Conservation (phyloP, 2,329 filamentous ascomycete species). For the Diplodia seriata region DNA sequence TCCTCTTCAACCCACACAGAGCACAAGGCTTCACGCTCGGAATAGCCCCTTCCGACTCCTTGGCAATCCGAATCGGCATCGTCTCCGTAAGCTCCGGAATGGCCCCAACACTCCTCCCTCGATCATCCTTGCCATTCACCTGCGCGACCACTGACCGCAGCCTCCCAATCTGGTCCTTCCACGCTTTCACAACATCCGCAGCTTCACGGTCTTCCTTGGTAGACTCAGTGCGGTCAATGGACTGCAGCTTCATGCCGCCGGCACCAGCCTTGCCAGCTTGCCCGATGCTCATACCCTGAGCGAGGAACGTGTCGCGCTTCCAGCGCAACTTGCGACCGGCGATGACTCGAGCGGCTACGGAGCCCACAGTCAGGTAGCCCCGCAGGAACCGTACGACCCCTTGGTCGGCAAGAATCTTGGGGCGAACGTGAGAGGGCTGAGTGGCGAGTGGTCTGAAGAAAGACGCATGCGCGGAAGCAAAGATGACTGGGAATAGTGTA, state of each 20-base stretch:
- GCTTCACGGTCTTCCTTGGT: constrained; percentile 84
- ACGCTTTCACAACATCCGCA: constrained; percentile 75
- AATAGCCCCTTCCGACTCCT: constrained; percentile 68
- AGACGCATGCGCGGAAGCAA: constrained; percentile 68
- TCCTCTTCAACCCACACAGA: constrained; percentile 85
- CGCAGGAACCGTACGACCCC: constrained; percentile 68
- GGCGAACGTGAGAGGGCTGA: constrained; percentile 64
- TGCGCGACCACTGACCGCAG: constrained; percentile 70
- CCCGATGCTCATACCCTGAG: constrained; percentile 86
- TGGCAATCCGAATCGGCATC: constrained; percentile 71
- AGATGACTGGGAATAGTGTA: constrained; percentile 74
- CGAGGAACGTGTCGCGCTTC: constrained; percentile 85
- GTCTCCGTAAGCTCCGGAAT: constrained; percentile 75
- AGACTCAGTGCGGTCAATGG: constrained; percentile 83
- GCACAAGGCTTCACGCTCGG: constrained; percentile 78
- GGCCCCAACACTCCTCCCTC: constrained; percentile 40
- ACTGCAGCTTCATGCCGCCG: constrained; percentile 89
- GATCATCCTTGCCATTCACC: constrained; percentile 38
- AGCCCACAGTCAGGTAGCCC: constrained; percentile 67
- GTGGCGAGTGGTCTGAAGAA: constrained; percentile 71
- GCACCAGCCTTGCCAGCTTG: constrained; percentile 74
- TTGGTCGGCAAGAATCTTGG: constrained; percentile 68
- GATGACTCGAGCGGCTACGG: constrained; percentile 78
- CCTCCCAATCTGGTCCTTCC: constrained; percentile 77
- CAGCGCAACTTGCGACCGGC: constrained; percentile 85